Base-by-base conservation (phyloP, 2,329 filamentous ascomycete species). In the Grosmannia huntii region DNA sequence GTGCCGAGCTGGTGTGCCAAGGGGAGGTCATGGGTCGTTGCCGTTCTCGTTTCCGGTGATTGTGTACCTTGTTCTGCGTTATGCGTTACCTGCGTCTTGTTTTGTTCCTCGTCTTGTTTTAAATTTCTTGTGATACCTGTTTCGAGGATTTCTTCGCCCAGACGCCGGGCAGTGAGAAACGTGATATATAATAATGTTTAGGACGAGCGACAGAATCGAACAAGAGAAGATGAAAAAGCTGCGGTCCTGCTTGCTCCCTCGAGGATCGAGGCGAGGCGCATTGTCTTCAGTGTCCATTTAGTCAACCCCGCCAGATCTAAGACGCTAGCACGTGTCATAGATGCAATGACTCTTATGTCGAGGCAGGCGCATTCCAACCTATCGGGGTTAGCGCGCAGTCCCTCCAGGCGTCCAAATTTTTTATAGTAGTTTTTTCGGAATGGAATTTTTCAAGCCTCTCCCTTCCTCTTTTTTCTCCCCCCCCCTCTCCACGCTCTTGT, bases 1-100 rank as follows among this genome's bases (percentile, higher is more conserved):
- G 94, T 66, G 94, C 94, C 57, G 94, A 97, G 76, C 78, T 99
- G 46, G 92, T 97, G n/a, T 99, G 94, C 75, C 94, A 99, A 72
- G 94, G 94, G 68, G 94, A 97, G 73, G 90, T 99, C 64, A 99
- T 97, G 94, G 94, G 94, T 64, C 85, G 92, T 63, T 97, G 92
- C 81, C 86, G 91, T 63, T 89, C 92, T 60, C 83, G 90, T 69
- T 97, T 97, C 79, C 78, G 82, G 72, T 86, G 75, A 71, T 61
- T 16, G 5, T 33, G 33, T 38, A 16, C 36, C 33, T 3, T 4
- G 31, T 11, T n/a, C 28, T 28, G 31, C 12, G 10, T n/a, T 21
- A 21, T 7, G n/a, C 23, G 44, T 7, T 33, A 2, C 52, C 27
- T 38, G 46, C 46, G 44, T 31, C 4, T 56, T 52, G 25, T 44